Evolutionary conservation across 1,284 basidiomycete species (phyloP), one percentile per base, ranked within the genome.

Genomic region (Heterobasidion parviporum): DNA sequence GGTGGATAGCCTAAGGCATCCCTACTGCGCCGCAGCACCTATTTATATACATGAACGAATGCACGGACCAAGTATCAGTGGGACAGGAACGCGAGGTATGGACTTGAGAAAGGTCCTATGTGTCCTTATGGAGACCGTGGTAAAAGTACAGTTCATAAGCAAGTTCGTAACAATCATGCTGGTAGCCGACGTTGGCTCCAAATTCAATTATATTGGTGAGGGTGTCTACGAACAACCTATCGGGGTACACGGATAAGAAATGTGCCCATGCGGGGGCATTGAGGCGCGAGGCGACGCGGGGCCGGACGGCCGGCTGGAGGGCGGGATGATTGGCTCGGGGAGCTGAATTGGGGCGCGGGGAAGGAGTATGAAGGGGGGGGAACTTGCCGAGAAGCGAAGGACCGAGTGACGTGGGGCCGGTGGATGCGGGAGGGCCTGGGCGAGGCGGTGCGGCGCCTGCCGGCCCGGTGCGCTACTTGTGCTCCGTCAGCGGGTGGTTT

Each of bases 151-250:
- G n/a, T n/a, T n/a, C n/a, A n/a, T n/a, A n/a, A n/a, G n/a, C n/a
- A n/a, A n/a, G n/a, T n/a, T n/a, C n/a, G n/a, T n/a, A n/a, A n/a
- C n/a, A n/a, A n/a, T n/a, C n/a, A n/a, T n/a, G n/a, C 5, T 54
- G 45, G 54, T 68, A 73, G 14, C 70, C 71, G 50, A 71, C 61
- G 50, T 65, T 64, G n/a, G 66, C 65, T 47, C 70, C 67, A 54
- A 56, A 59, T 2, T 60, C 36, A 34, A 72, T 69, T 49, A 72
- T 71, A 46, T 69, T 60, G 8, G 68, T 43, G 45, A 73, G 44
- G 0, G 65, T 50, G 2, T 51, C 44, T 56, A 70, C 67, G 63
- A 72, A 72, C 0, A 14, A 14, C 7, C 57, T 59, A 52, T 71
- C 66, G 4, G 72, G 70, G 57, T 72, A 73, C 8, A 70, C 70